Evolutionary conservation across 2,329 filamentous ascomycete genomes (phyloP), one percentile per base, ranked within the genome.

Genomic region (Rhynchosporium secalis): DNA sequence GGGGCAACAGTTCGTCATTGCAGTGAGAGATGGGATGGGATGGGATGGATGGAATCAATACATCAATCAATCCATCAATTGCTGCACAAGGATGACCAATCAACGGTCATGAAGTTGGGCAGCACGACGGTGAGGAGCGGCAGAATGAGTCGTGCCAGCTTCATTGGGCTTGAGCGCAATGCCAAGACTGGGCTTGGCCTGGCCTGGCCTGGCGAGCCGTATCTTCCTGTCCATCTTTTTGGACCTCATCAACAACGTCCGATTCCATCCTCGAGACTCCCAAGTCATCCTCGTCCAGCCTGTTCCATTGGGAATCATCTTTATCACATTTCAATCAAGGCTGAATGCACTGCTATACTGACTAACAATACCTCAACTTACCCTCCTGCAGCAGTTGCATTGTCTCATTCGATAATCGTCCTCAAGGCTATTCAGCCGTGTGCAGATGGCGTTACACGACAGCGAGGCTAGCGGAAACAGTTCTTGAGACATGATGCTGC

Each of bases 401-500:
- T 1, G 12, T n/a, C 10, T 29, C 38, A 4, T 12, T 40, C 10
- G 6, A 13, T 7, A n/a, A 12, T 45, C 13, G 13, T 45, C 20
- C 20, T 20, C 20, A 20, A 20, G 1, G 20, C 20, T 20, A 15
- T 15, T 4, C 36, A 29, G 20, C 12, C 33, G 33, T 10, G 2
- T 12, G 26, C 57, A 52, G 13, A 51, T 59, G 46, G 56, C 41
- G 4, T n/a, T 28, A 3, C 26, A 43, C 36, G 15, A 28, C 46
- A 51, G 28, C 12, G 43, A 29, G 36, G 26, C 45, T n/a, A 49
- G 41, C 43, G 49, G 20, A 31, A 33, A 28, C 15, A 20, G 20
- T 47, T 47, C 15, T 60, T 66, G 66, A 49, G 64, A 51, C 56
- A 41, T 31, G 56, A 28, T 51, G 9, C 45, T 54, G 51, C n/a